phyloP scores from a whole-genome alignment of 2,329 filamentous ascomycete genomes.

The Monilinia vaccinii-corymbosi region DNA sequence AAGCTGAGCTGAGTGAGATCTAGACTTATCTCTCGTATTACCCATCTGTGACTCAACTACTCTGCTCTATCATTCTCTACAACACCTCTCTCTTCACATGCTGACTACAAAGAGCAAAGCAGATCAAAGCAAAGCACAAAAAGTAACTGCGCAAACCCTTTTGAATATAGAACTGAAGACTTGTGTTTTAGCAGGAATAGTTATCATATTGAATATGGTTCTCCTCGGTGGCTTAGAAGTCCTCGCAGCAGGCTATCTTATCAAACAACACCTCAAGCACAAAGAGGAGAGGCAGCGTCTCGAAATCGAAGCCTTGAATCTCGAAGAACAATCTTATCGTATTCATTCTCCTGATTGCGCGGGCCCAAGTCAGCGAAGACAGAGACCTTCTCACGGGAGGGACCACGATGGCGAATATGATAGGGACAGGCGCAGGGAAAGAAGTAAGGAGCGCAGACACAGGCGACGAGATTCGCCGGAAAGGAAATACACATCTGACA shows the following conservation, averaged over 20 bases:
- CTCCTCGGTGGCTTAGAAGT: conserved; percentile 33
- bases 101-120: not conserved
- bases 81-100: not conserved
- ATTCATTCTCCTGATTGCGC: conserved; percentile 10
- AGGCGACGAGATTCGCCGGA: conserved; percentile 1
- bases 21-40: not conserved
- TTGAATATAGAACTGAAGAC: not conserved
- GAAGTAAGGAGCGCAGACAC: conserved; percentile 3
- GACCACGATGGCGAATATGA: not conserved
- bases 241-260: conserved; percentile 26
- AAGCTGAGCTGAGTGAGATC: conserved; percentile 1
- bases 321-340: conserved; percentile 13
- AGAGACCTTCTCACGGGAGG: conserved; percentile 1
- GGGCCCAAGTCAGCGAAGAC: not conserved
- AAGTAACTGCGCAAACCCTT: not conserved
- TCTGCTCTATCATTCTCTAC: not conserved
- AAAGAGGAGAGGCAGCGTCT: conserved; percentile 28
- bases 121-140: not conserved
- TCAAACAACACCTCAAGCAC: conserved; percentile 26
- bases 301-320: conserved; percentile 21
- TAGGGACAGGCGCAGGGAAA: not conserved
- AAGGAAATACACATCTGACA: not conserved
- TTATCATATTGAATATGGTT: conserved; percentile 40
- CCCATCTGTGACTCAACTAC: not conserved
- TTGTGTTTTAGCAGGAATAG: not conserved